Base-by-base conservation (phyloP, 1,139 yeast species). In the Protomyces arabidopsidicola region DNA sequence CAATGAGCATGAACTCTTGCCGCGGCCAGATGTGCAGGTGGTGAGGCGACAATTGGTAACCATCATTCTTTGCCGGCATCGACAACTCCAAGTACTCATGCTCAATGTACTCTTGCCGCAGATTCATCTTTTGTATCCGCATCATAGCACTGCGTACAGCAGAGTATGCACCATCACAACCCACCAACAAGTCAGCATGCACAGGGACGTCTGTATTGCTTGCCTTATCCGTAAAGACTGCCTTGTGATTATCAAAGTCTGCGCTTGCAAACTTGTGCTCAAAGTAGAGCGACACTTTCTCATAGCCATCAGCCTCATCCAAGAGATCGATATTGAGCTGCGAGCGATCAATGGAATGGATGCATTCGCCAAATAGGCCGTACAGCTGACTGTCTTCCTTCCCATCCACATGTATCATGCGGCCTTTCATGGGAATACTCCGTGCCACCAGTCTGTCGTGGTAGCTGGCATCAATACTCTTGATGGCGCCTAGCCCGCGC, bases 11-110 rank as follows among this genome's bases (percentile, higher is more conserved):
- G 73, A 79, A 88, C 65, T 87, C 79, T 66, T 85, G 84, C 58
- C 97, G 80, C 2, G 98, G 97, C 98, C 98, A 91, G 59, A 91
- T 89, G 72, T 91, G 98, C 64, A 91, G 79, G 73, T 88, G 90
- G 74, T 88, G 84, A 2, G 90, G 85, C 69, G 86, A 85, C 55
- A 90, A 58, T 20, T 38, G 64, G 20, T 35, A 54, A 16, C 35
- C 54, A 12, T 65, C 63, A 53, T 58, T 67, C 58, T 65, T 72
- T 78, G 78, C 0, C 90, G 81, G 55, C 59, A 91, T 88, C 67
- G 82, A 82, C 65, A 90, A 78, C 73, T 90, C 97, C 70, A 90
- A 74, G 72, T 90, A 91, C 70, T 87, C 87, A 80, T 87, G 87
- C 71, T 89, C 95, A 67, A 91, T 86, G 72, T 87, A 90, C 70